phyloP scores from a whole-genome alignment of 441 rosid species.

The Corymbia calophylla region DNA sequence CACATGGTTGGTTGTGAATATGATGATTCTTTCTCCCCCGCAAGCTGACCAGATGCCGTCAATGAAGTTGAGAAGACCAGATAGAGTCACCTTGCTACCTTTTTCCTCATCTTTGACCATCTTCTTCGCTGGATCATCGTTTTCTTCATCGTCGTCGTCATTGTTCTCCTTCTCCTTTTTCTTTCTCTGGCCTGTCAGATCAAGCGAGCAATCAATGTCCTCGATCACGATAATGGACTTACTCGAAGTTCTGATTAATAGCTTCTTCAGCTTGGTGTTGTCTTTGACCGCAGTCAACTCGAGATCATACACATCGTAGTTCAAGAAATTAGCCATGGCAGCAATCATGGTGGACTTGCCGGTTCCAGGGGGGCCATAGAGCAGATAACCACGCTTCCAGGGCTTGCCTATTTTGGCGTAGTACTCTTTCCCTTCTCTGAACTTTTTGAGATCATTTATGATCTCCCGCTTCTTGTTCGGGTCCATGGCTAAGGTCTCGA shows the following conservation, averaged over 20 bases:
- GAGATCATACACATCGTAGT: not conserved
- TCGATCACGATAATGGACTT: not conserved
- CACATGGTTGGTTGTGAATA: constrained; percentile 57
- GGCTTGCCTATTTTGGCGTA: not conserved
- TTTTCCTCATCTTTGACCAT: constrained; percentile 8
- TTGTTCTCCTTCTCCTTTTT: not conserved
- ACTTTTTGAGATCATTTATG: not conserved
- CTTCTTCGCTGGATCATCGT: not conserved
- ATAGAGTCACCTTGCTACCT: constrained; percentile 46
- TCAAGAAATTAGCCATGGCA: not conserved
- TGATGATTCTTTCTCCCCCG: constrained; percentile 57
- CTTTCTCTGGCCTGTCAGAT: not conserved
- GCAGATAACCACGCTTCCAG: not conserved
- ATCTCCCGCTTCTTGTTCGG: not conserved
- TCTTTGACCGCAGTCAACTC: not conserved
- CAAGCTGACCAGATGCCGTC: constrained; percentile 88
- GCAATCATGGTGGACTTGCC: not conserved
- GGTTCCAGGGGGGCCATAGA: not conserved
- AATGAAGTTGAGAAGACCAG: constrained; percentile 65
- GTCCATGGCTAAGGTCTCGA: not conserved
- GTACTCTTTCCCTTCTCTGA: not conserved
- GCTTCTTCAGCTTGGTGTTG: not conserved
- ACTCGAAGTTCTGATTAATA: not conserved
- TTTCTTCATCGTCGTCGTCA: not conserved
- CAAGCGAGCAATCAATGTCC: not conserved